These are phyloP conservation scores for Aspergillus unguis DNA, from an alignment of 2,329 filamentous ascomycete genomes.

Conservation along the genomic window DNA sequence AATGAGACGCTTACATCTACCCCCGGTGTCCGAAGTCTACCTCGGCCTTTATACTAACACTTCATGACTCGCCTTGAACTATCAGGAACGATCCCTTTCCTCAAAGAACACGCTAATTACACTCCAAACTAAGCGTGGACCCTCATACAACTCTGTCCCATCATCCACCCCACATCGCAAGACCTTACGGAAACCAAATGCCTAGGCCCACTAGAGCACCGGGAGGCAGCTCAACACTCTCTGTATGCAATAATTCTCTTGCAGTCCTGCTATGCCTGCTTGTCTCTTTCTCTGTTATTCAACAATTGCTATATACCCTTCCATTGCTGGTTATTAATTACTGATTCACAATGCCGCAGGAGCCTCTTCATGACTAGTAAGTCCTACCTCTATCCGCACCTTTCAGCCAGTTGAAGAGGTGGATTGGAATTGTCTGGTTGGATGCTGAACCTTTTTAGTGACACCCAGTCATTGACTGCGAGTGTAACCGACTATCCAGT, in stretches of 20 bases:
- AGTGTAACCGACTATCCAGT: conserved; percentile 45
- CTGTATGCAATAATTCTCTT: conserved; percentile 7
- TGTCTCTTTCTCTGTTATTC: neutral
- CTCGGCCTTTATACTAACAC: too few species aligned
- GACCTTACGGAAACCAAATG: conserved; percentile 6
- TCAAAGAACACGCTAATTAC: too few species aligned
- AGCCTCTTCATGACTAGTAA: conserved; percentile 27
- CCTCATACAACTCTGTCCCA: conserved; percentile 4
- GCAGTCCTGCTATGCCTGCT: neutral
- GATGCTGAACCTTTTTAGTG: conserved; percentile 19
- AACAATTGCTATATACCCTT: neutral
- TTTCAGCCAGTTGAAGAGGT: neutral
- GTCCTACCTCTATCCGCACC: conserved; percentile 7
- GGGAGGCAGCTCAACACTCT: neutral
- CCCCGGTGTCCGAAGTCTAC: neutral
- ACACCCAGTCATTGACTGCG: conserved; percentile 42
- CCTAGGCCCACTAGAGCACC: conserved; percentile 7
- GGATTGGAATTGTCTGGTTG: neutral
- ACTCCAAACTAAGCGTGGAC: neutral
- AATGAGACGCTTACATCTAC: neutral
- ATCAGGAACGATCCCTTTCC: too few species aligned
- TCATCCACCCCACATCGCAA: conserved; percentile 12
- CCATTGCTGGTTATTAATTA: conserved; percentile 13
- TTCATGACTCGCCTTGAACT: neutral
- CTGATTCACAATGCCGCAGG: conserved; percentile 25